Percentiles rank a stretch among this genome's conserved stretches.
Evolutionary conservation across 345 rosid genomes (phyloP).

Genomic region (Corchorus capsularis): DNA sequence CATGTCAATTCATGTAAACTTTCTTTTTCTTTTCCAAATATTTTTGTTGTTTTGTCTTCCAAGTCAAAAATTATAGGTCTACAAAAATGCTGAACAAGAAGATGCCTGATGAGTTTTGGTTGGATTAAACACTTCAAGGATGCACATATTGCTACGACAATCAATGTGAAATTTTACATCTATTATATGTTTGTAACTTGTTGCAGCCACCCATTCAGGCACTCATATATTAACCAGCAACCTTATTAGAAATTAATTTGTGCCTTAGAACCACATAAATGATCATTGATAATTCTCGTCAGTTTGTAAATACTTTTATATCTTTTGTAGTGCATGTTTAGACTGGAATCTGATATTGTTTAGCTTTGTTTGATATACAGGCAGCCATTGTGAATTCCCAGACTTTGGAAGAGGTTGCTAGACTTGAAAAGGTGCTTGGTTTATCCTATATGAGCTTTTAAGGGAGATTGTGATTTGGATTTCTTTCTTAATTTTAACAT

Average conservation of each 20-base stretch:
- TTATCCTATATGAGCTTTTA: conserved; percentile 4
- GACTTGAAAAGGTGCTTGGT: conserved; percentile 82
- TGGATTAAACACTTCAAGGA: neutral
- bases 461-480: neutral
- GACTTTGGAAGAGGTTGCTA: conserved; percentile 98
- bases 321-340: neutral
- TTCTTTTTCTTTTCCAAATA: conserved; percentile 5
- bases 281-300: neutral
- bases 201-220: neutral
- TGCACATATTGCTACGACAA: neutral
- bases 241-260: neutral
- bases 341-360: neutral
- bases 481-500: conserved; percentile 29
- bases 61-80: neutral
- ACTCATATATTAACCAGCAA: neutral
- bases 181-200: neutral
- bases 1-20: neutral
- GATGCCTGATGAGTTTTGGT: neutral
- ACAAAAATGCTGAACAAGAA: neutral
- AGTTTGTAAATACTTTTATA: neutral
- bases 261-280: neutral
- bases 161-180: neutral
- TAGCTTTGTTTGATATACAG: conserved; percentile 48
- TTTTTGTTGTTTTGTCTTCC: neutral
- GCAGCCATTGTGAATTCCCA: conserved; percentile 99